Evolutionary conservation across 768 basidiomycete species (phyloP).

Genomic region (Amanita molliuscula): DNA sequence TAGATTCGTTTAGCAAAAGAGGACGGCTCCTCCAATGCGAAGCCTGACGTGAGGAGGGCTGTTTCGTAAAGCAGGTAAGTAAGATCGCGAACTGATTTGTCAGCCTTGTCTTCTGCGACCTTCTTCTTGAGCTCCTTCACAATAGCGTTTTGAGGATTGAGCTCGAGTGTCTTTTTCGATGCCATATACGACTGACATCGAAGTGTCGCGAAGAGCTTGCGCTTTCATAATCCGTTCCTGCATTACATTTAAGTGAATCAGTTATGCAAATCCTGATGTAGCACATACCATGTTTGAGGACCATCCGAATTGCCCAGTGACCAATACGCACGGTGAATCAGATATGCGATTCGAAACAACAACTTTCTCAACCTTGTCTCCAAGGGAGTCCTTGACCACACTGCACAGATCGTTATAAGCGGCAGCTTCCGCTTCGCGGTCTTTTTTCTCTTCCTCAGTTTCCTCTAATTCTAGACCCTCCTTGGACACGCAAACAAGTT

Average conservation of each 20-base stretch:
- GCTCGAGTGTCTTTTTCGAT: conserved; percentile 94
- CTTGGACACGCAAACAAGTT: conserved; percentile 96
- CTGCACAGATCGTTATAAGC: conserved; percentile 85
- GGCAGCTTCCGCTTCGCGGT: conserved; percentile 75
- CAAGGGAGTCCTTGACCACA: conserved; percentile 95
- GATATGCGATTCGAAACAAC: conserved; percentile 95
- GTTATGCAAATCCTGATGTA: not conserved
- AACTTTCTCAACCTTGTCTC: conserved; percentile 99
- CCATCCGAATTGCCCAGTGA: conserved; percentile 99
- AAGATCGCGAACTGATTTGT: conserved; percentile 96
- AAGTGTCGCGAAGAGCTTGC: conserved; percentile 91
- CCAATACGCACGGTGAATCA: conserved; percentile 93
- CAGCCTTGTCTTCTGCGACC: conserved; percentile 93
- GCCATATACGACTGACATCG: conserved; percentile 99
- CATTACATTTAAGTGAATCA: not conserved
- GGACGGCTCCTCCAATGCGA: conserved; percentile 91
- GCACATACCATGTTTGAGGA: conserved; percentile 94
- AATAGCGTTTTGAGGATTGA: conserved; percentile 88
- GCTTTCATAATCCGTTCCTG: conserved; percentile 99
- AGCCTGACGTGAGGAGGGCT: conserved; percentile 88
- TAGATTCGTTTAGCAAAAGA: conserved; percentile 95
- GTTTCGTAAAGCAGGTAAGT: conserved; percentile 97
- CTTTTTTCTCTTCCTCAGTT: conserved; percentile 94
- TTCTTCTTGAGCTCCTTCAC: conserved; percentile 94
- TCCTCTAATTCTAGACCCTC: conserved; percentile 99